phyloP scores from a whole-genome alignment of 257 asterid genomes.

The Rauvolfia tetraphylla region DNA sequence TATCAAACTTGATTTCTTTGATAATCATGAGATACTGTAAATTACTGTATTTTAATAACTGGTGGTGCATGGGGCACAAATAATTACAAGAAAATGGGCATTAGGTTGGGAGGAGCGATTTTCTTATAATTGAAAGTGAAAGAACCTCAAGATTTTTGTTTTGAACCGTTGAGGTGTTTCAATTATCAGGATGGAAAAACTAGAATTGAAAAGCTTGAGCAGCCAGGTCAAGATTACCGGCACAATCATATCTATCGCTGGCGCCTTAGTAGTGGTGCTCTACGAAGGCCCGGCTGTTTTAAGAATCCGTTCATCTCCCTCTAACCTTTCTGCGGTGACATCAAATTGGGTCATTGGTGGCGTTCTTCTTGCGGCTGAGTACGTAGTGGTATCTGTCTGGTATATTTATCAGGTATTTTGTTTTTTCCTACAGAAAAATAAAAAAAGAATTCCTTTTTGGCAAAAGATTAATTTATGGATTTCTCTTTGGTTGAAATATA shows the following conservation, averaged over 20 bases:
- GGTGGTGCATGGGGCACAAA: too few species aligned
- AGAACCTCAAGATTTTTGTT: neutral
- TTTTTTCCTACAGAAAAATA: too few species aligned
- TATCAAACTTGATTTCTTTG: too few species aligned
- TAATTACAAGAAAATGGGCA: too few species aligned
- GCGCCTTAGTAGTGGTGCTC: constrained; percentile 28
- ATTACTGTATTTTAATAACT: too few species aligned
- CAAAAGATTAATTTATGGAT: too few species aligned
- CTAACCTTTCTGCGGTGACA: neutral
- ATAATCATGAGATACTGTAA: too few species aligned
- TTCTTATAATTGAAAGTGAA: neutral
- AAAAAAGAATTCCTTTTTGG: too few species aligned
- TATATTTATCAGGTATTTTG: constrained; percentile 27
- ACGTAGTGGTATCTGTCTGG: constrained; percentile 24
- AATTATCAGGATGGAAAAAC: constrained; percentile 26
- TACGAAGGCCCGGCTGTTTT: constrained; percentile 24
- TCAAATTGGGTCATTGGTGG: constrained; percentile 27
- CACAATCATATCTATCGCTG: constrained; percentile 19
- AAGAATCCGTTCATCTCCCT: neutral
- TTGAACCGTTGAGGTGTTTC: too few species aligned
- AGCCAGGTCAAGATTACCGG: constrained; percentile 21
- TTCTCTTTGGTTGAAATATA: too few species aligned
- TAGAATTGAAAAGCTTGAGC: constrained; percentile 19
- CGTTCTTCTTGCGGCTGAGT: constrained; percentile 15
- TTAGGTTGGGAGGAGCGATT: too few species aligned